Conservation (phyloP, 805 yeast genomes). For the Candida patagonica region DNA sequence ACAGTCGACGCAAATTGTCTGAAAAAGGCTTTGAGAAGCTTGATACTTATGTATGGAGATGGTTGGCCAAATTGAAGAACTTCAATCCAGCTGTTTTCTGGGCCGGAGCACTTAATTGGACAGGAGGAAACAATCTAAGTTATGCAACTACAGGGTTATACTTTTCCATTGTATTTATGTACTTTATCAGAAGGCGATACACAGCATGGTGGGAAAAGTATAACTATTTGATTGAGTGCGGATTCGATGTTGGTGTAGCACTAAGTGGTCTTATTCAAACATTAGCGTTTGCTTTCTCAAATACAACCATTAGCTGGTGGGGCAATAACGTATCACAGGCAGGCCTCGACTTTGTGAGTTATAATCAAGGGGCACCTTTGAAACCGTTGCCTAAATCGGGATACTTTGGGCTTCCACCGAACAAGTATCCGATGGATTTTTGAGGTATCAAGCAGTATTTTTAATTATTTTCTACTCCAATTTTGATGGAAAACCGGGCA, state of each 20-base stretch:
- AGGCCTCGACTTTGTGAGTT: constrained; percentile 14
- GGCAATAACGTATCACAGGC: constrained; percentile 29
- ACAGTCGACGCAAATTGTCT: constrained; percentile 8
- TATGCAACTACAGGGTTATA: constrained; percentile 34
- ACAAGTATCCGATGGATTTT: no score
- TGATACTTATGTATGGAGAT: constrained; percentile 5
- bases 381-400: constrained; percentile 14
- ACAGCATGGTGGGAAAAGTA: constrained; percentile 46
- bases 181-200: constrained; percentile 34
- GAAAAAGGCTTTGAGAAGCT: no score
- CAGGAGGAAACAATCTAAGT: constrained; percentile 36
- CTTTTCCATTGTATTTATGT: constrained; percentile 38
- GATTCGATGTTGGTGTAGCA: constrained; percentile 42
- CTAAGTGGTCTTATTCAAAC: constrained; percentile 39
- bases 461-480: no score
- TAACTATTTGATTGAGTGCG: constrained; percentile 41
- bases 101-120: constrained; percentile 36
- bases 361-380: constrained; percentile 7
- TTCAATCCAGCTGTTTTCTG: constrained; percentile 36
- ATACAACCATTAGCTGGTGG: constrained; percentile 37
- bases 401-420: constrained; percentile 19
- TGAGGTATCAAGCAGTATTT: no score
- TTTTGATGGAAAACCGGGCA: no score
- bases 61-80: constrained; percentile 2
- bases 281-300: constrained; percentile 33